A percentile compares a stretch with the other conserved stretches of the same genome.
phyloP scores from a whole-genome alignment of 495 filamentous ascomycete species.

The Penicillium turbatum region DNA sequence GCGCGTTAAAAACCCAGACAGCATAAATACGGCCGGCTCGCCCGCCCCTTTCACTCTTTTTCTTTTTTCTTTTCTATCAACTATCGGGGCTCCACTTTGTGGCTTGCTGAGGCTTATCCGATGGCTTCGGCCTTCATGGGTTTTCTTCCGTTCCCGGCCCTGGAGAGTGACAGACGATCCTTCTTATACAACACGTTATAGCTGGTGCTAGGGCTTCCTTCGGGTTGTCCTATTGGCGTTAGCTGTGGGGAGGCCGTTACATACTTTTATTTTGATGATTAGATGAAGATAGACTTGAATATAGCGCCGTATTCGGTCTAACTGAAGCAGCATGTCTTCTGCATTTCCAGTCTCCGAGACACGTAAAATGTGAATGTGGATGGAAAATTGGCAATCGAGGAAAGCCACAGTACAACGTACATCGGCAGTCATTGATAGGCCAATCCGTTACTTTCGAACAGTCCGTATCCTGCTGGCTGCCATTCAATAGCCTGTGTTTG shows the following conservation, averaged over 20 bases:
- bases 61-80: constrained; percentile 11
- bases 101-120: constrained; percentile 21
- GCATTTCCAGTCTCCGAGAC: no score
- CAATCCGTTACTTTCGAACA: no score
- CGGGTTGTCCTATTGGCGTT: constrained; percentile 8
- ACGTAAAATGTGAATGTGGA: no score
- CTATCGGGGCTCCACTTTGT: constrained; percentile 21
- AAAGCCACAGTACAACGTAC: no score
- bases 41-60: neutral
- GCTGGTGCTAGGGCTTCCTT: constrained; percentile 10
- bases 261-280: constrained; percentile 1
- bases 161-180: constrained; percentile 19
- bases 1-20: neutral
- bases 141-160: constrained; percentile 24
- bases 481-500: no score
- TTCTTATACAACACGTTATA: constrained; percentile 14
- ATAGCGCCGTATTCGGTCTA: neutral
- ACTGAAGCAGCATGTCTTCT: no score
- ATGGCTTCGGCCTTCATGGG: constrained; percentile 17
- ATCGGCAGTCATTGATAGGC: no score
- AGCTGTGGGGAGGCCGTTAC: constrained; percentile 12
- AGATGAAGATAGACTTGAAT: neutral
- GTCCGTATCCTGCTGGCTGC: no score
- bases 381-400: no score
- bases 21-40: constrained; percentile 6